These are phyloP conservation scores for Tylopilus sp. DNA, from an alignment of 1,284 basidiomycete genomes.

Conservation along the genomic window DNA sequence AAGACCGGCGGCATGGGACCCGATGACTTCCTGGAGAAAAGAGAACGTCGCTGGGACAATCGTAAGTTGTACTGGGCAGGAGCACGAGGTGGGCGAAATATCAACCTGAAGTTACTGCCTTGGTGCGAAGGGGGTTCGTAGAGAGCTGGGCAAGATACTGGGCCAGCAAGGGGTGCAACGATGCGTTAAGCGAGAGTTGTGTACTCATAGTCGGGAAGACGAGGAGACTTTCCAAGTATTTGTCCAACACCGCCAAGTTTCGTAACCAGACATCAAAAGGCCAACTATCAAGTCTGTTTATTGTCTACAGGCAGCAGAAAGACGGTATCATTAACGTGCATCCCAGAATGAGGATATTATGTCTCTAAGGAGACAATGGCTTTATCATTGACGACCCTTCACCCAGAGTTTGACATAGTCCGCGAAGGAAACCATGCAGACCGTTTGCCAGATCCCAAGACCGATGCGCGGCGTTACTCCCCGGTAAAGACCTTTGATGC, in stretches of 20 bases:
- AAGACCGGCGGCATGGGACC: slow-evolving; percentile 62
- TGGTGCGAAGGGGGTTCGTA: slow-evolving; percentile 68
- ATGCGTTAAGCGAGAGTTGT: slow-evolving; percentile 20
- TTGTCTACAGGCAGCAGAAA: slow-evolving; percentile 1
- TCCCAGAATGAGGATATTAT: slow-evolving; percentile 17
- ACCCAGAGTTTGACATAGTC: slow-evolving; percentile 88
- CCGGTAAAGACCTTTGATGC: slow-evolving; percentile 94
- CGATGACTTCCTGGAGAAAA: slow-evolving; percentile 80
- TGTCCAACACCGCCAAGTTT: background rate
- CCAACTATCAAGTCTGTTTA: background rate
- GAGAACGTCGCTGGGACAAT: slow-evolving; percentile 52
- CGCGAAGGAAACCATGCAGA: slow-evolving; percentile 98
- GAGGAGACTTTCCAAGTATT: background rate
- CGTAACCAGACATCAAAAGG: background rate
- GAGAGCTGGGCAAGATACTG: slow-evolving; percentile 63
- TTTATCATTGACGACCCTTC: slow-evolving; percentile 36
- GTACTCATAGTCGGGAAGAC: slow-evolving; percentile 33
- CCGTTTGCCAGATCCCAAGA: slow-evolving; percentile 94
- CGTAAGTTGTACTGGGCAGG: slow-evolving; percentile 2
- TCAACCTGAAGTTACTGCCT: slow-evolving; percentile 65
- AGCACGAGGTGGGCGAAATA: background rate
- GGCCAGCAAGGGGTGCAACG: slow-evolving; percentile 53
- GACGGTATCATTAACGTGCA: slow-evolving; percentile 16
- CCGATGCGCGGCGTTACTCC: slow-evolving; percentile 97
- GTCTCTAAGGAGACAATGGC: slow-evolving; percentile 15